Conservation (phyloP, 352 stramenopile species). For the Phytopythium mirpurense region DNA sequence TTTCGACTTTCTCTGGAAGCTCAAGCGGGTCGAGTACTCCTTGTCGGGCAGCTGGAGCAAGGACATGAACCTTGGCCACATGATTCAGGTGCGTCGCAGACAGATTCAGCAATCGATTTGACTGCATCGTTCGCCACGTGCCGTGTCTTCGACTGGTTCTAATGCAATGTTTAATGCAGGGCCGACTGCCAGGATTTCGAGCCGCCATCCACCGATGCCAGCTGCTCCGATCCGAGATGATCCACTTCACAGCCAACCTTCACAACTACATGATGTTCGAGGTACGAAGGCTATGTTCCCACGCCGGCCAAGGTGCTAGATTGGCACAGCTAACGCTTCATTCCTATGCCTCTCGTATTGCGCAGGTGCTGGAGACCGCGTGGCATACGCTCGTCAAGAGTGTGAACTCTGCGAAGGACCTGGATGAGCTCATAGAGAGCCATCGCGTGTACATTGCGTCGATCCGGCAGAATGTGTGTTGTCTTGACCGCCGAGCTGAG, state of each 20-base stretch:
- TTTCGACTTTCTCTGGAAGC: slow-evolving; percentile 87
- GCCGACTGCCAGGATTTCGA: slow-evolving; percentile 45
- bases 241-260: slow-evolving; percentile 97
- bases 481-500: too few relatives aligned
- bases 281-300: too few relatives aligned
- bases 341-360: slow-evolving; percentile 1
- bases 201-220: slow-evolving; percentile 91
- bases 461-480: slow-evolving; percentile 80
- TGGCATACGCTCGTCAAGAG: slow-evolving; percentile 92
- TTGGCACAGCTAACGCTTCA: too few relatives aligned
- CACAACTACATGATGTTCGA: slow-evolving; percentile 99
- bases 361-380: slow-evolving; percentile 86
- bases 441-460: slow-evolving; percentile 94
- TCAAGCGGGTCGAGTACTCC: slow-evolving; percentile 90
- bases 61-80: slow-evolving; percentile 94
- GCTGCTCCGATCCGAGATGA: slow-evolving; percentile 96
- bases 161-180: slow-evolving; percentile 21
- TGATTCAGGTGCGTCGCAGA: slow-evolving; percentile 64
- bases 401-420: slow-evolving; percentile 86
- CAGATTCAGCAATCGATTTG: not conserved
- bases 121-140: too few relatives aligned
- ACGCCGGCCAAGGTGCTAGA: too few relatives aligned
- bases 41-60: slow-evolving; percentile 96
- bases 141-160: too few relatives aligned
- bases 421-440: slow-evolving; percentile 95